Evolutionary conservation across 129 eudicot species (phyloP).

Genomic region (carrot (Daucus carota)): DH1_v3.0 NC_030385.2:44327501-44328000

Average conservation of each 20-base stretch:
- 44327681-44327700: not conserved
- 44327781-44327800: not conserved
- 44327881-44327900: no score
- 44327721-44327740: not conserved
- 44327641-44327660: conserved; percentile 4
- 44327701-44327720: not conserved
- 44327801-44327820: not conserved
- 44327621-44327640: not conserved
- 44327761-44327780: not conserved
- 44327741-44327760: not conserved
- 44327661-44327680: not conserved
- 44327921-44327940: no score
- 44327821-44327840: not conserved
- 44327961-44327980: not conserved
- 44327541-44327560: not conserved
- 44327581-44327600: conserved; percentile 5
- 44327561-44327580: not conserved
- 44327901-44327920: no score
- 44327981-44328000: not conserved
- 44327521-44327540: conserved; percentile 10
- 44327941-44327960: no score
- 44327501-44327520: conserved; percentile 1
- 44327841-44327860: no score
- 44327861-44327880: no score
- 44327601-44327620: not conserved